Evolutionary conservation across 176 grass and related monocot species (phyloP).

Genomic region (Aechmea fasciata): DNA sequence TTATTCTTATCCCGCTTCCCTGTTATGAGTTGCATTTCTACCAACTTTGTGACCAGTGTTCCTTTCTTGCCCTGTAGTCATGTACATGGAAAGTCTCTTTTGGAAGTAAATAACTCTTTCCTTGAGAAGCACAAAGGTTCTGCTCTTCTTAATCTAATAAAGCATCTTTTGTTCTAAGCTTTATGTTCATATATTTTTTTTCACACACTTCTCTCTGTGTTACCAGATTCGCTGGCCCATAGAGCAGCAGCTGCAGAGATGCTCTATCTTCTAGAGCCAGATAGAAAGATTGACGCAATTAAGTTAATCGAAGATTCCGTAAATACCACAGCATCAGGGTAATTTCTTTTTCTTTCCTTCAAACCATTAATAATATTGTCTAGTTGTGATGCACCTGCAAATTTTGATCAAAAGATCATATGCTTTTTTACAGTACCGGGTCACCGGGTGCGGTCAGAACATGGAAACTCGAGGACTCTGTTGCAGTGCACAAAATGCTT

Average conservation of each 20-base stretch:
- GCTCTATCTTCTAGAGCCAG: constrained; percentile 71
- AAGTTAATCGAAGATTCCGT: constrained; percentile 92
- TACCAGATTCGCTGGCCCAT: constrained; percentile 65
- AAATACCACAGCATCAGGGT: constrained; percentile 61
- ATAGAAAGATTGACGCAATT: constrained; percentile 70
- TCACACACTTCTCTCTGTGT: constrained; percentile 12
- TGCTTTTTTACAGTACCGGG: constrained; percentile 32
- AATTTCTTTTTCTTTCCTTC: constrained; percentile 7
- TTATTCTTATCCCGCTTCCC: constrained; percentile 3
- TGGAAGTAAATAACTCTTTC: constrained; percentile 70
- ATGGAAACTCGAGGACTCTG: constrained; percentile 74
- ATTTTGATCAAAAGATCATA: neutral
- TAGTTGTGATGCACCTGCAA: neutral
- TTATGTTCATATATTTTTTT: constrained; percentile 1
- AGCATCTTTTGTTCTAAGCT: neutral
- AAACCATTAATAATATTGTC: neutral
- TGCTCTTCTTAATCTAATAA: constrained; percentile 3
- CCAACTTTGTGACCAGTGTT: constrained; percentile 8
- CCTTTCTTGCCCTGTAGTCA: constrained; percentile 44
- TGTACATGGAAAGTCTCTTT: constrained; percentile 71
- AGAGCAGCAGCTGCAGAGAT: constrained; percentile 89
- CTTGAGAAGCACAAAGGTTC: constrained; percentile 81
- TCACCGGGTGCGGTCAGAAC: constrained; percentile 47
- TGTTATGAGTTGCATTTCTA: neutral
- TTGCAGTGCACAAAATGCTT: constrained; percentile 84